phyloP scores from a whole-genome alignment of 2,329 filamentous ascomycete species.

The Zymoseptoria pseudotritici region DNA sequence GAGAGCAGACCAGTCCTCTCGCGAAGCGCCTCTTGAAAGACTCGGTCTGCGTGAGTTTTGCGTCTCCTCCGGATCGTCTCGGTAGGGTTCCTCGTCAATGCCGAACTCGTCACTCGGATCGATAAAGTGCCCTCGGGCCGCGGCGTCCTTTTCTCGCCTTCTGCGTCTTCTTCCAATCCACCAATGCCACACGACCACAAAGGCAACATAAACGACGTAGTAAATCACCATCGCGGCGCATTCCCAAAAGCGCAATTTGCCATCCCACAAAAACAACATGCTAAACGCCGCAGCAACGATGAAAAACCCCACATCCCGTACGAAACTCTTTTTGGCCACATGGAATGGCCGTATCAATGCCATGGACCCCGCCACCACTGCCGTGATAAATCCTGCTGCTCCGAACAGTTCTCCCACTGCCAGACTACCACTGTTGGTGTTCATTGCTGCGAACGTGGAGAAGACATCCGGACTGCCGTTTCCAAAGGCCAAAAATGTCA shows the following conservation, averaged over 20 bases:
- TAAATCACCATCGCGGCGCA: conserved; percentile 84
- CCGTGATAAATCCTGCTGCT: conserved; percentile 90
- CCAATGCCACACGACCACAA: conserved; percentile 92
- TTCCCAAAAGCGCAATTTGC: conserved; percentile 78
- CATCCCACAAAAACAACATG: conserved; percentile 80
- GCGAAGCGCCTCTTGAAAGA: conserved; percentile 42
- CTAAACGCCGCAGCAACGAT: conserved; percentile 78
- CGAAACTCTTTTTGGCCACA: conserved; percentile 81
- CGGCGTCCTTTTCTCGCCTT: conserved; percentile 58
- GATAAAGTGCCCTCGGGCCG: conserved; percentile 67
- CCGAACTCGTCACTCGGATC: conserved; percentile 53
- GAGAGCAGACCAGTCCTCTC: conserved; percentile 56
- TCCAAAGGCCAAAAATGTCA: conserved; percentile 92
- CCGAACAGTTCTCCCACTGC: conserved; percentile 92
- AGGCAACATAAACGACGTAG: conserved; percentile 80
- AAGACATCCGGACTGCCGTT: conserved; percentile 98
- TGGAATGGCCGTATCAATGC: conserved; percentile 91
- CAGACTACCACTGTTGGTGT: conserved; percentile 92
- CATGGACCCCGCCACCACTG: conserved; percentile 95
- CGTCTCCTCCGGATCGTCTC: conserved; percentile 46
- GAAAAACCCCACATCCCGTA: conserved; percentile 89
- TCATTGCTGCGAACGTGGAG: conserved; percentile 97
- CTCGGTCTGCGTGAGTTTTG: conserved; percentile 33
- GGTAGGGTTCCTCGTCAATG: conserved; percentile 42
- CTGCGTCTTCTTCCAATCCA: conserved; percentile 58